Evolutionary conservation across 495 filamentous ascomycete species (phyloP).

Genomic region (Penicillium tannophilum): DNA sequence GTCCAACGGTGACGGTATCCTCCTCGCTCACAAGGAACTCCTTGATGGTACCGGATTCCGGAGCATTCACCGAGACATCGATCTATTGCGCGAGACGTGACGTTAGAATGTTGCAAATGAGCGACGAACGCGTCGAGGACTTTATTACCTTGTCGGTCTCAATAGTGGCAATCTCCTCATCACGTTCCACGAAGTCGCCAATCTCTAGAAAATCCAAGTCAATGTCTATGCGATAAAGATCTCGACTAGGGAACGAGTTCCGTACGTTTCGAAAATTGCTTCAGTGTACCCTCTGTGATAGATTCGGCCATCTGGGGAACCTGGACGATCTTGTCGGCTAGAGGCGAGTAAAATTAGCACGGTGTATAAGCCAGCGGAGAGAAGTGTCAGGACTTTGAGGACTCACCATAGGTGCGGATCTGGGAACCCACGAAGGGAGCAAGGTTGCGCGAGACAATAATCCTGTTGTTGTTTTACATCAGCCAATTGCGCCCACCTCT

Average conservation of each 20-base stretch:
- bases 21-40: conserved; percentile 93
- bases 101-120: conserved; percentile 10
- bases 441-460: conserved; percentile 35
- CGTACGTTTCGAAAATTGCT: conserved; percentile 87
- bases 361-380: not conserved
- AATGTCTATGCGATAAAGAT: conserved; percentile 18
- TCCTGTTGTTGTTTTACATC: conserved; percentile 17
- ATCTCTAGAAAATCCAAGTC: conserved; percentile 56
- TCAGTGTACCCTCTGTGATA: conserved; percentile 95
- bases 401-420: conserved; percentile 43
- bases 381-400: not conserved
- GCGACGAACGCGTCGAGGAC: conserved; percentile 5
- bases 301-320: conserved; percentile 99
- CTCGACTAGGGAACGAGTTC: not conserved
- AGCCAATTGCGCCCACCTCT: conserved; percentile 10
- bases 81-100: conserved; percentile 58
- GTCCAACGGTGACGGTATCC: conserved; percentile 93
- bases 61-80: conserved; percentile 93
- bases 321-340: conserved; percentile 82
- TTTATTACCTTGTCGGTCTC: conserved; percentile 97
- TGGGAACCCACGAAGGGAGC: conserved; percentile 37
- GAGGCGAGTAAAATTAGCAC: conserved; percentile 14
- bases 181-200: conserved; percentile 91
- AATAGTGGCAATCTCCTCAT: conserved; percentile 98
- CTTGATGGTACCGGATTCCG: conserved; percentile 86